These are phyloP conservation scores for Ceratobasidium sp. DNA, from an alignment of 1,284 basidiomycete species.

Conservation along the genomic window DNA sequence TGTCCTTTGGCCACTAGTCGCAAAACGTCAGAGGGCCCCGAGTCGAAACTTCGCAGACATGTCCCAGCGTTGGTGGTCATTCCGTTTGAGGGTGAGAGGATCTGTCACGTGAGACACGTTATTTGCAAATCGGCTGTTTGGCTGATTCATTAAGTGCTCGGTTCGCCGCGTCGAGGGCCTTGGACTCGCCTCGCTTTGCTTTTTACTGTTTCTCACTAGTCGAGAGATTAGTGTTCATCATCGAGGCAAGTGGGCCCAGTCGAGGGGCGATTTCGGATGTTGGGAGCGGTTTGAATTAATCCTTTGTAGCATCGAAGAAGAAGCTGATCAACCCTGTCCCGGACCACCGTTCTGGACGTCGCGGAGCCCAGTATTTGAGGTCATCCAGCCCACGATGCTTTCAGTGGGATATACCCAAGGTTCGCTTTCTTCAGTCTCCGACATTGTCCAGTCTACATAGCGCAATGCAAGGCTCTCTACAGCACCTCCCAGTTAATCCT, in stretches of 20 bases:
- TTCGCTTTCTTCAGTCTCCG: not conserved
- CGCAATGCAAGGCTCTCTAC: conserved; percentile 15
- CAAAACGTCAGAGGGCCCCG: not conserved
- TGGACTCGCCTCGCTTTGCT: not conserved
- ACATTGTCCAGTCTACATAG: not conserved
- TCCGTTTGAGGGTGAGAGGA: not conserved
- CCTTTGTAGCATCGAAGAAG: conserved; percentile 30
- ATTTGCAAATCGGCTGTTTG: conserved; percentile 11
- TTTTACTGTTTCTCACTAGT: not conserved
- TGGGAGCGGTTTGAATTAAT: conserved; percentile 5
- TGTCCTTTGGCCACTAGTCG: not conserved
- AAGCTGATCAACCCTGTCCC: conserved; percentile 25
- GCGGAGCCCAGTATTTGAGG: conserved; percentile 13
- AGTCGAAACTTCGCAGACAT: not conserved
- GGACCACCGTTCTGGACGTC: conserved; percentile 8
- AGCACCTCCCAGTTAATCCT: conserved; percentile 12
- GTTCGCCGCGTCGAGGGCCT: conserved; percentile 5
- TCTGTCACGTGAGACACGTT: not conserved
- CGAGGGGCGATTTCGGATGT: conserved; percentile 1
- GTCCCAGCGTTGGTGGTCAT: not conserved
- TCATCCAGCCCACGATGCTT: conserved; percentile 4
- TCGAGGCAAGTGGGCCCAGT: not conserved
- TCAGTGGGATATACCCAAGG: conserved; percentile 29
- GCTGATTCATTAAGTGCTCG: conserved; percentile 24
- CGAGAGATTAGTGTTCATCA: too few relatives aligned